phyloP scores from a whole-genome alignment of 805 yeast genomes.

The Saccharomycopsis fodiens region DNA sequence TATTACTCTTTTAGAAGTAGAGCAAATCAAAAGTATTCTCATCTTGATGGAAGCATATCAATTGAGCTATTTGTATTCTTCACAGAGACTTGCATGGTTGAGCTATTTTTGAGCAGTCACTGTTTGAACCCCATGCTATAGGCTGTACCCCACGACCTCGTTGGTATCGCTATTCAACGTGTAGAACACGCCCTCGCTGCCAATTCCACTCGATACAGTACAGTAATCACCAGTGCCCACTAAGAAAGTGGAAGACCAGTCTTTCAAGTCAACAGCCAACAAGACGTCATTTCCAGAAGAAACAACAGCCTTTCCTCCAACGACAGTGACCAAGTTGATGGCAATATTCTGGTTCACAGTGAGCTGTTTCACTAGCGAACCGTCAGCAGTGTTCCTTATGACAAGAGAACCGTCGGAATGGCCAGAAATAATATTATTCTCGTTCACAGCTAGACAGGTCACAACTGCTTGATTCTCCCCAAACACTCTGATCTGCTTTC shows the following conservation, averaged over 20 bases:
- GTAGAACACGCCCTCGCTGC: background rate
- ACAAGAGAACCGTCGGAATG: background rate
- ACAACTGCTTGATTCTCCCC: background rate
- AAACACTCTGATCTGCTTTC: conserved; percentile 6
- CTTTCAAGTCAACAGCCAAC: background rate
- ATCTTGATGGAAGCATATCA: no score
- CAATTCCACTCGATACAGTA: background rate
- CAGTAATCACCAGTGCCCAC: conserved; percentile 11
- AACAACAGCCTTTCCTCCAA: background rate
- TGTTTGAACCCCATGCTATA: no score
- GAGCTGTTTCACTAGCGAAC: conserved; percentile 13
- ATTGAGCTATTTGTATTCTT: no score
- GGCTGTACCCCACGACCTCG: background rate
- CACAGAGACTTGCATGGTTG: no score
- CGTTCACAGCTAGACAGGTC: background rate
- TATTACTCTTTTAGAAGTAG: no score
- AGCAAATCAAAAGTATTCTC: no score
- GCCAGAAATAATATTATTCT: background rate
- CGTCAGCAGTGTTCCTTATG: background rate
- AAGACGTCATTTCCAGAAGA: conserved; percentile 15
- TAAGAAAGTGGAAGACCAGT: background rate
- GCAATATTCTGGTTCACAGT: conserved; percentile 22
- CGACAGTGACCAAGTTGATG: conserved; percentile 18
- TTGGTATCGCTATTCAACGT: background rate
- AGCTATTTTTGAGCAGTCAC: no score